These are phyloP conservation scores for Quercus ilex DNA, from an alignment of 306 rosid species.

Conservation along the genomic window DNA sequence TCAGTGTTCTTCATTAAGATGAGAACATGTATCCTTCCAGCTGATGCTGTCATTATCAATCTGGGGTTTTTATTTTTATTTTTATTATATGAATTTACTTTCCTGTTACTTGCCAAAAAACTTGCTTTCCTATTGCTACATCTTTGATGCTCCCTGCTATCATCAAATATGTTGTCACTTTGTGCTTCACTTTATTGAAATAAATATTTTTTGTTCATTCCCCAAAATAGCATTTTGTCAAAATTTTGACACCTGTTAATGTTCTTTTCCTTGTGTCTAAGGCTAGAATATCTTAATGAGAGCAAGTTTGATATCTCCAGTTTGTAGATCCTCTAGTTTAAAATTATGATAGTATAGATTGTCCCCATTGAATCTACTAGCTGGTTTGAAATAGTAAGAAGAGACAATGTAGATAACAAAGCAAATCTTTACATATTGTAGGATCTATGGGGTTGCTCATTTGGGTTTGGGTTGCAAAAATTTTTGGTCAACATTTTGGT, in stretches of 20 bases:
- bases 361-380: not conserved
- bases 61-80: slow-evolving; percentile 1
- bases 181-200: not conserved
- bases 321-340: not conserved
- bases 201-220: not conserved
- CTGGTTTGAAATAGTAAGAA: not conserved
- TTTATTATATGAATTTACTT: not conserved
- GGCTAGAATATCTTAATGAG: slow-evolving; percentile 84
- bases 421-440: not conserved
- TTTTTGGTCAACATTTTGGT: not conserved
- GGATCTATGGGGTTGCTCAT: slow-evolving; percentile 2
- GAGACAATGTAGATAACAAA: not conserved
- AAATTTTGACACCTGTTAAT: slow-evolving; percentile 7
- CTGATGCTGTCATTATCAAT: not conserved
- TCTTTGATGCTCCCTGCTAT: not conserved
- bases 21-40: no score
- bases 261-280: slow-evolving; percentile 32
- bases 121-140: not conserved
- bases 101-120: not conserved
- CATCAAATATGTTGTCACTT: not conserved
- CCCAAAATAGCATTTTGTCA: not conserved
- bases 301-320: slow-evolving; percentile 33
- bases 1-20: no score
- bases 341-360: slow-evolving; percentile 1
- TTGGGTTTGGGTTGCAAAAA: not conserved